These are phyloP conservation scores for Penicillium capsulatum DNA, from an alignment of 2,329 filamentous ascomycete species.

Conservation along the genomic window DNA sequence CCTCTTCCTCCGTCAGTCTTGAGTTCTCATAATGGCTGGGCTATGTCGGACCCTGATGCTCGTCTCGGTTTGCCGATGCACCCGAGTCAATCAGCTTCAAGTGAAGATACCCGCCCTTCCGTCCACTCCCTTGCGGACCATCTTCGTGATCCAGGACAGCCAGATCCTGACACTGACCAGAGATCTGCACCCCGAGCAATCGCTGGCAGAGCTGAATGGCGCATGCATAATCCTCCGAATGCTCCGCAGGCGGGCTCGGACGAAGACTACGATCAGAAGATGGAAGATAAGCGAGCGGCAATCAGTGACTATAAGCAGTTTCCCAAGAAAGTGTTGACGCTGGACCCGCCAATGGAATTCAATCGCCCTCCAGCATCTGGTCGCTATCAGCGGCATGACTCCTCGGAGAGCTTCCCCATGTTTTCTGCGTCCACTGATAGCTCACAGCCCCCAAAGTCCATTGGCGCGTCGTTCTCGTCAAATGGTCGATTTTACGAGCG, in stretches of 20 bases:
- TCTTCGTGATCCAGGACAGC: constrained; percentile 19
- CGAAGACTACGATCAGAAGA: constrained; percentile 37
- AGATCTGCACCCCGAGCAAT: constrained; percentile 43
- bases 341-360: constrained; percentile 41
- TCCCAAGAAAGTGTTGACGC: constrained; percentile 48
- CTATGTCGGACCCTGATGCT: constrained; percentile 26
- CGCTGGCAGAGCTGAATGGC: constrained; percentile 38
- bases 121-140: constrained; percentile 24
- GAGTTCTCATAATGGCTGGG: constrained; percentile 36
- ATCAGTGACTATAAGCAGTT: constrained; percentile 48
- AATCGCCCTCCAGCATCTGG: constrained; percentile 30
- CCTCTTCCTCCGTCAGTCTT: constrained; percentile 44
- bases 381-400: constrained; percentile 51
- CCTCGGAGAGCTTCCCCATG: constrained; percentile 60
- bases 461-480: constrained; percentile 49
- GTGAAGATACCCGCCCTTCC: constrained; percentile 21
- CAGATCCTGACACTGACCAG: constrained; percentile 29
- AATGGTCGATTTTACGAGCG: constrained; percentile 25
- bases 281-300: constrained; percentile 42
- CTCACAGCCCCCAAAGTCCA: constrained; percentile 51
- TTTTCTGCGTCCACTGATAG: constrained; percentile 59
- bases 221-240: constrained; percentile 24
- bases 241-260: constrained; percentile 28
- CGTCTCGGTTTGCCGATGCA: constrained; percentile 18
- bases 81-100: constrained; percentile 24